Base-by-base conservation (phyloP, 352 stramenopile genomes). In the Blastocystis sp. region DNA sequence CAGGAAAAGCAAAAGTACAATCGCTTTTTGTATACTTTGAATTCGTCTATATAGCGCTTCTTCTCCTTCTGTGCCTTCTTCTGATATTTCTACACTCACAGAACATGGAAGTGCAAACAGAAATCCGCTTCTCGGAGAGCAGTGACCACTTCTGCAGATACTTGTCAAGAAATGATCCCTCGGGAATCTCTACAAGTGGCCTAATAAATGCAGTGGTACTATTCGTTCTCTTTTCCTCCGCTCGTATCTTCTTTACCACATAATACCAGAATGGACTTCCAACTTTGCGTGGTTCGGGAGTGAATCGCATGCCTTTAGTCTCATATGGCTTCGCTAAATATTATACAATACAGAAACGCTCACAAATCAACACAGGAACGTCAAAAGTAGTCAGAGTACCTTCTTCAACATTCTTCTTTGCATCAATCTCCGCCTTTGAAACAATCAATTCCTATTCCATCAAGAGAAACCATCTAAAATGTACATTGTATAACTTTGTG, bases 1-100 rank as follows among this genome's bases (percentile, higher is more conserved):
- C 7, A 13, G 6, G 11, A 64, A 11, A 24, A 24, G 26, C 8
- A 45, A 24, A 64, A 7, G 4, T 63, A 37, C 50, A 55, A 81
- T 34, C 24, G 8, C 11, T 63, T 34, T n/a, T 65, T 54, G 47
- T 53, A 81, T 64, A 37, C n/a, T 41, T 3, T 7, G 45, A 53
- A 81, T 26, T 81, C 70, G 11, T 66, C 47, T 9, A 65, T 20
- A 62, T 63, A 81, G 6, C 47, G 37, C 7, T 26, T 24, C 45
- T 65, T 64, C 16, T 81, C 70, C 34, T 81, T 8, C 43, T 7
- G 20, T 9, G n/a, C 24, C 34, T 7, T 34, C 26, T 66, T 47
- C 13, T 65, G n/a, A n/a, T 56, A 81, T 65, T 81, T 81, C 70
- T 81, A 81, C 13, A n/a, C 13, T n/a, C 20, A n/a, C 13, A n/a